A percentile compares a stretch with the other conserved stretches of the same genome.
Conservation (phyloP, 148 eudicot genomes). For the Drosera capensis region DNA sequence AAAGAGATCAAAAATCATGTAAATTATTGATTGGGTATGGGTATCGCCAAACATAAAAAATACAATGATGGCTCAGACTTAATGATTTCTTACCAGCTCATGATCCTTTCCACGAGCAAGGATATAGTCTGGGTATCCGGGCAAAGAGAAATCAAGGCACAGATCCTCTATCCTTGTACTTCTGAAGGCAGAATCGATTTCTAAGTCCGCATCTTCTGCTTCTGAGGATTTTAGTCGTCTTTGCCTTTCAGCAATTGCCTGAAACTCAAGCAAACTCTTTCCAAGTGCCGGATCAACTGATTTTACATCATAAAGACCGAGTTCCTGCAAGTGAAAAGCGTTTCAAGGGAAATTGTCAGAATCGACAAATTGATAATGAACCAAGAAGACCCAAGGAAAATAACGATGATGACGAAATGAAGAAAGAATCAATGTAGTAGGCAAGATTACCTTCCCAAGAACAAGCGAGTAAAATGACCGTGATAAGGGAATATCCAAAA, state of each 20-base stretch:
- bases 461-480: slow-evolving; percentile 76
- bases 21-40: slow-evolving; percentile 4
- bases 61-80: slow-evolving; percentile 1
- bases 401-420: neutral
- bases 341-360: neutral
- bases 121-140: slow-evolving; percentile 78
- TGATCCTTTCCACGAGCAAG: slow-evolving; percentile 30
- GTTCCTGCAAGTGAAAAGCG: slow-evolving; percentile 38
- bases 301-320: slow-evolving; percentile 62
- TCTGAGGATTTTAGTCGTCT: slow-evolving; percentile 18
- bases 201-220: slow-evolving; percentile 12
- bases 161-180: slow-evolving; percentile 62
- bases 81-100: slow-evolving; percentile 36
- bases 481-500: slow-evolving; percentile 86
- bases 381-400: neutral
- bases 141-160: slow-evolving; percentile 77
- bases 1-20: slow-evolving; percentile 8
- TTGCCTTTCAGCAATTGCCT: slow-evolving; percentile 61
- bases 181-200: slow-evolving; percentile 28
- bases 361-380: neutral
- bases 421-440: neutral
- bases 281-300: slow-evolving; percentile 82
- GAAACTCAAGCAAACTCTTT: slow-evolving; percentile 56
- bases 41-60: neutral
- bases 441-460: slow-evolving; percentile 59